Base-by-base conservation (phyloP, 2,329 filamentous ascomycete genomes). In the Fusarium sp. region DNA sequence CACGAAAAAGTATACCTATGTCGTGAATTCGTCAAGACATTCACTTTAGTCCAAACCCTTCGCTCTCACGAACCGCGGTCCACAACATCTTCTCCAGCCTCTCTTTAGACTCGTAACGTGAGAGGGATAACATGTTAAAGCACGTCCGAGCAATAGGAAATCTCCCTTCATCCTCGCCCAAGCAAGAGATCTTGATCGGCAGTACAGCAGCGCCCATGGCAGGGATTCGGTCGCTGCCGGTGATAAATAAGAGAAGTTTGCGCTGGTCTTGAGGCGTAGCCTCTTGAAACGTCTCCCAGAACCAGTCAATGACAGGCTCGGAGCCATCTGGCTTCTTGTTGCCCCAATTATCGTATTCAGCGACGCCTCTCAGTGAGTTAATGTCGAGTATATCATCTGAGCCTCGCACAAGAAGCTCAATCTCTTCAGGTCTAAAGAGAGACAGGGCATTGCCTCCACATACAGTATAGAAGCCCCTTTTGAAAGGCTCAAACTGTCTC, bases 401-500 rank as follows among this genome's bases (percentile, higher is more conserved):
- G 10, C 93, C 93, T 47, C 93, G 85, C 6, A 97, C 85, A 1
- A 97, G 83, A 4, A 96, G 84, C 74, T 97, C 93, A 61, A 97
- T 96, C 74, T 97, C 93, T 73, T 97, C 93, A 0, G 93, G 90
- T 13, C 91, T 86, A 75, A 97, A 97, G 2, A 97, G 83, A 1
- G 90, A 92, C 32, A 97, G 81, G 1, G 93, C 93, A 72, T 95
- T 96, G 32, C 93, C 92, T 32, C 90, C 91, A 72, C 92, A 96
- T 26, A 97, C 92, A 0, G 91, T 96, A 74, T 92, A 97, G 76
- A 97, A 97, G 1, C 93, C 93, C 51, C 93, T 87, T 73, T 95
- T 95, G 81, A 97, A 97, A 1, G 93, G 93, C 73, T 96, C 92
- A 65, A 96, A 97, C 72, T 97, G 93, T 36, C 91, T 85, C 35